Evolutionary conservation across 257 asterid species (phyloP), one percentile per base, ranked within the genome.

Genomic region (Paulownia fortunei): DNA sequence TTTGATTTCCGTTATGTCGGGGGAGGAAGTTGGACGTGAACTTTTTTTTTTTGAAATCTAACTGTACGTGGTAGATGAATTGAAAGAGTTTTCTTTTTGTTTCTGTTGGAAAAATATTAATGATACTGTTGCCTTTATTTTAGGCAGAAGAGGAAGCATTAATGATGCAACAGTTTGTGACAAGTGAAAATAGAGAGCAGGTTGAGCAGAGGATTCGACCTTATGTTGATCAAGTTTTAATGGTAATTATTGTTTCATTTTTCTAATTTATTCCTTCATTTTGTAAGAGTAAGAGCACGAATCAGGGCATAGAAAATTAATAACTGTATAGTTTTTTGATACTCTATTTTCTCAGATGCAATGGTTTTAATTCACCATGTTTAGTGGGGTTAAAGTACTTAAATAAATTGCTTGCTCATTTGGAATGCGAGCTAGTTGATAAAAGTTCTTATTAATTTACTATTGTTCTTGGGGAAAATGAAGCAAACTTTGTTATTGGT

Each of bases 71-170:
- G 26, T 73, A 21, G 51, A 69, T 79, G 44, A 23, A 79, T 51
- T 62, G 5, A n/a, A 30, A 23, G 16, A 74, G 24, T 69, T 51
- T 23, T 23, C 19, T n/a, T 39, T 71, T 66, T 74, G 27, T 12
- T 24, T 77, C 46, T 79, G 62, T n/a, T 56, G 73, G 72, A 62
- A 68, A 66, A 46, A 26, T 76, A 19, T 69, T 59, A 46, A 62
- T 46, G 36, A 69, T 69, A 54, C 8, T 64, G 18, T 75, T n/a
- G 44, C 59, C 84, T 83, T 78, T 34, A n/a, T 12, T 80, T 23
- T 88, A 94, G 99, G 99, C 94, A 5, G 98, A 91, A 89, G 98
- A 94, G 88, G 99, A 94, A 32, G 96, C 97, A 44, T 83, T 92
- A 63, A 90, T 91, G 98, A 89, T 84, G 97, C 97, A 94, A 79